These are phyloP conservation scores for Zymoseptoria tritici DNA, from an alignment of 2,329 filamentous ascomycete species.

Conservation along the genomic window DNA sequence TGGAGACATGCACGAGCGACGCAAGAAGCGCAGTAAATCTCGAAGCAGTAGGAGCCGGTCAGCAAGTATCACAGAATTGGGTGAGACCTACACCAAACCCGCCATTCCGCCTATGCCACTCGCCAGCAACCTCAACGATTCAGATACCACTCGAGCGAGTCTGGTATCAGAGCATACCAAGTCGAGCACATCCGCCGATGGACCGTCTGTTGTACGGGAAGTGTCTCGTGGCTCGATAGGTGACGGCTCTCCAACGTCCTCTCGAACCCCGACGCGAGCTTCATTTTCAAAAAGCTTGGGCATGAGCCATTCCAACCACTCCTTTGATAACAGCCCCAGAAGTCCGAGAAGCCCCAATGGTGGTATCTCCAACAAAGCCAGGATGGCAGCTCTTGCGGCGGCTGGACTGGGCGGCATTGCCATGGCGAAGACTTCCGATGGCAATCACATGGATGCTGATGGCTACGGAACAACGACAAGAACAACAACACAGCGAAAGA, in stretches of 20 bases:
- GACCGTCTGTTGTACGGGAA: constrained; percentile 52
- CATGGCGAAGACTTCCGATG: constrained; percentile 60
- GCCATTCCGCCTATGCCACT: constrained; percentile 74
- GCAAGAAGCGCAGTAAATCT: constrained; percentile 42
- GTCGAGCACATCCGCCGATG: constrained; percentile 58
- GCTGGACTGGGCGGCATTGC: constrained; percentile 33
- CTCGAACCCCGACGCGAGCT: constrained; percentile 57
- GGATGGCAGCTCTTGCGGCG: constrained; percentile 30
- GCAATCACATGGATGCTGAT: constrained; percentile 38
- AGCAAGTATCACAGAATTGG: constrained; percentile 46
- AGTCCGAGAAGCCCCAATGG: constrained; percentile 23
- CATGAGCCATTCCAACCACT: constrained; percentile 56
- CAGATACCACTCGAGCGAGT: constrained; percentile 80
- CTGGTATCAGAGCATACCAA: constrained; percentile 77
- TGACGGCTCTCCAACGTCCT: constrained; percentile 49
- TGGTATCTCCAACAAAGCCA: constrained; percentile 33
- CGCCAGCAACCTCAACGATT: constrained; percentile 76
- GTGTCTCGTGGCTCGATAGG: constrained; percentile 52
- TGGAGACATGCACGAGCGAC: constrained; percentile 43
- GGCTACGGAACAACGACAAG: constrained; percentile 21
- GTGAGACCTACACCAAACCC: constrained; percentile 40
- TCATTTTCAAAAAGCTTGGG: constrained; percentile 53
- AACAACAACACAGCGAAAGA: constrained; percentile 12
- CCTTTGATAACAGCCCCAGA: constrained; percentile 34
- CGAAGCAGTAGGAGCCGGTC: constrained; percentile 45